Evolutionary conservation across 305 asterid species (phyloP).

Genomic region (Lippia alba): DNA sequence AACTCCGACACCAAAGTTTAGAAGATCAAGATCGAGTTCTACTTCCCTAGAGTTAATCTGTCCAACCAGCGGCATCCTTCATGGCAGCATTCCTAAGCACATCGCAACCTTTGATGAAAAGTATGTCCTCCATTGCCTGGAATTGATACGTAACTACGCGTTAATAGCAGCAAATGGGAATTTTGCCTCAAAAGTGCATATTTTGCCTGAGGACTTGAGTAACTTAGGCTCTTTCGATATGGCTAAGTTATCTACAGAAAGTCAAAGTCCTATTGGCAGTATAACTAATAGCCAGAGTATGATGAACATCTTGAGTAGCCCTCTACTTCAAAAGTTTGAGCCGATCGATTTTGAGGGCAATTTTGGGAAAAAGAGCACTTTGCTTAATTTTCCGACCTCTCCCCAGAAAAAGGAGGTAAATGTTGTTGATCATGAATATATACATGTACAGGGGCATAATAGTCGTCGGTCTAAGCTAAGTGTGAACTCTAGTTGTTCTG

Average conservation of each 20-base stretch:
- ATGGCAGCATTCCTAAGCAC: slow-evolving; percentile 55
- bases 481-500: slow-evolving; percentile 48
- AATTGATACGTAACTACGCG: slow-evolving; percentile 52
- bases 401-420: slow-evolving; percentile 40
- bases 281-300: slow-evolving; percentile 57
- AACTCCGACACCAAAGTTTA: slow-evolving; percentile 31
- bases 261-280: slow-evolving; percentile 46
- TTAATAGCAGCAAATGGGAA: slow-evolving; percentile 42
- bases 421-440: slow-evolving; percentile 31
- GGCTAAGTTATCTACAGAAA: slow-evolving; percentile 36
- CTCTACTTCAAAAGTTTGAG: slow-evolving; percentile 46
- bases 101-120: slow-evolving; percentile 63
- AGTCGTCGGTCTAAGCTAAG: too few species aligned
- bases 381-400: slow-evolving; percentile 35
- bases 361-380: slow-evolving; percentile 28
- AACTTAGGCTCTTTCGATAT: slow-evolving; percentile 30
- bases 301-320: slow-evolving; percentile 67
- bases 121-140: slow-evolving; percentile 62
- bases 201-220: slow-evolving; percentile 36
- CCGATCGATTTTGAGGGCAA: slow-evolving; percentile 33
- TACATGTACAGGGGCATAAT: slow-evolving; percentile 42
- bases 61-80: slow-evolving; percentile 40
- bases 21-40: slow-evolving; percentile 31
- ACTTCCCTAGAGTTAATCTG: slow-evolving; percentile 42
- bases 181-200: slow-evolving; percentile 28